Evolutionary conservation across 768 basidiomycete genomes (phyloP), one percentile per base, ranked within the genome.

Genomic region (Inosperma sp.): DNA sequence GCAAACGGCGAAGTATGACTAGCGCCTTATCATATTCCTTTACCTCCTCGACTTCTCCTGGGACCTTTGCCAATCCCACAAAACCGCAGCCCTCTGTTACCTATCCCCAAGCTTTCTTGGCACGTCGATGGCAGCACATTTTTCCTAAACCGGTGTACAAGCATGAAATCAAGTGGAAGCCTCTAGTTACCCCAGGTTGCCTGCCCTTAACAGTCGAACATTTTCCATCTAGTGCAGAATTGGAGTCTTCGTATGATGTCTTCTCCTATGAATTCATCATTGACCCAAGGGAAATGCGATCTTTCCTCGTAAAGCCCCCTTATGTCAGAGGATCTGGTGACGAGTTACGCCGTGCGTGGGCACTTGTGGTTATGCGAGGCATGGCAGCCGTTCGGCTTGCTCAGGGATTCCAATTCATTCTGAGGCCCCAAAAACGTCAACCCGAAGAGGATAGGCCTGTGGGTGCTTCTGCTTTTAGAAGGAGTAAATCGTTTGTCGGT

Each of bases 321-420:
- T 52, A 70, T 16, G 63, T 68, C 26, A 73, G 64, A 46, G 77
- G 77, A 3, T 73, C 68, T 7, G 54, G 73, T 26, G 86, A 86
- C 12, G 80, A 84, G 14, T 60, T 78, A 31, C 78, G 86, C 5
- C 76, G 79, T 19, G 81, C 79, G 4, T 89, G 86, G 84, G 89
- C 87, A 0, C 66, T 88, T 19, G 80, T 76, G 2, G 84, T 91
- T 14, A 91, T 98, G 88, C 81, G 86, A 22, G 92, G 89, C 27
- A 94, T 98, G 88, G 90, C 90, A 1, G 92, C 89, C 3, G 84
- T 96, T 37, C 78, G 95, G 19, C 77, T 98, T 10, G 83, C 88
- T 10, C 93, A 97, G 66, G 94, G 94, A 17, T 98, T 97, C 67
- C 95, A 97, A 64, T 90, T 97, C 59, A 82, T 96, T 17, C 70